phyloP scores from a whole-genome alignment of 352 stramenopile genomes.

The Globisporangium echinulatum region DNA sequence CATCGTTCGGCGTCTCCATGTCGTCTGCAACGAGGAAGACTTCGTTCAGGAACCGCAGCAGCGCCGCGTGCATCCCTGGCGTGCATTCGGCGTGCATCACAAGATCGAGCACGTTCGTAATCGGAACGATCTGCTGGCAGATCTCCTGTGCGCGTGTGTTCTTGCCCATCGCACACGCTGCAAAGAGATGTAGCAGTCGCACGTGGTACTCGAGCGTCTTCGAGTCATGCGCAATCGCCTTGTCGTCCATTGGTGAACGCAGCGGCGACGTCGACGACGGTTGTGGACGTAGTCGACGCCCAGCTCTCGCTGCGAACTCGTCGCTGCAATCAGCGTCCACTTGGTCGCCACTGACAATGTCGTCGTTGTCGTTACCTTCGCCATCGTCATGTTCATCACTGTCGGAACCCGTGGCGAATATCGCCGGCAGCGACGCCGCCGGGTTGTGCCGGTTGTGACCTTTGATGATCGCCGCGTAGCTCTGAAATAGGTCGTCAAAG shows the following conservation, averaged over 20 bases:
- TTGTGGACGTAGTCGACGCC: neutral
- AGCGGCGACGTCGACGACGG: slow-evolving; percentile 2
- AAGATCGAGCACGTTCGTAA: slow-evolving; percentile 36
- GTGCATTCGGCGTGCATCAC: slow-evolving; percentile 31
- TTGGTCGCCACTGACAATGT: neutral
- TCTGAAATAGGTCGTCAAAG: slow-evolving; percentile 28
- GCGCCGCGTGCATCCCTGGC: slow-evolving; percentile 38
- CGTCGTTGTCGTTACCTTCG: slow-evolving; percentile 1
- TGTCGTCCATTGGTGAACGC: slow-evolving; percentile 13
- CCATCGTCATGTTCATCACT: no score
- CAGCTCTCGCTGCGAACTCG: neutral
- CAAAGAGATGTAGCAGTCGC: slow-evolving; percentile 50
- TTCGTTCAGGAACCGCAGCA: slow-evolving; percentile 55
- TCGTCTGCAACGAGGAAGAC: slow-evolving; percentile 56
- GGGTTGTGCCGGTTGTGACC: slow-evolving; percentile 6
- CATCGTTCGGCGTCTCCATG: slow-evolving; percentile 31
- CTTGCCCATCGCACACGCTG: slow-evolving; percentile 49
- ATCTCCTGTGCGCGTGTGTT: slow-evolving; percentile 61
- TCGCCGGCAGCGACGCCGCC: neutral
- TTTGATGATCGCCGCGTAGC: slow-evolving; percentile 13
- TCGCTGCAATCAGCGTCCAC: neutral
- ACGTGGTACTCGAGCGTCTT: slow-evolving; percentile 52
- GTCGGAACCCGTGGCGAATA: neutral
- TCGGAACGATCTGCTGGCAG: slow-evolving; percentile 53
- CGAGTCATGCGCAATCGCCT: slow-evolving; percentile 11